Evolutionary conservation across 805 yeast genomes (phyloP).

Genomic region (Starmerella potacharoeniae): DNA sequence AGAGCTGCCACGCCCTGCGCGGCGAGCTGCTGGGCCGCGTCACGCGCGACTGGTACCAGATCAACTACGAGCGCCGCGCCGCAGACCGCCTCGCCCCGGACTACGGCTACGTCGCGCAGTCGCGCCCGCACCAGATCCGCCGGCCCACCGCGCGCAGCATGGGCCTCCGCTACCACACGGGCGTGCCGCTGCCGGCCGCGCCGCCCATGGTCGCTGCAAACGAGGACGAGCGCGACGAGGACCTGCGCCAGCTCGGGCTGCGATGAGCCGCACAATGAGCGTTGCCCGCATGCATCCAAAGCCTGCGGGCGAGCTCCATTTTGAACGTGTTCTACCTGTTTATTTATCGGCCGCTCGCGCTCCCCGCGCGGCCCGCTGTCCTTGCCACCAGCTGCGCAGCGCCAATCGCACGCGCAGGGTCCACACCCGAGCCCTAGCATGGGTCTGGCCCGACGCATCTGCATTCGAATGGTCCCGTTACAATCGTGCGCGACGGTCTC

Average conservation of each 20-base stretch:
- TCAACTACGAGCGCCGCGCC: constrained; percentile 75
- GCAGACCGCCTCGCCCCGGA: constrained; percentile 54
- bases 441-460: no score
- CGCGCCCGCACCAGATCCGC: constrained; percentile 42
- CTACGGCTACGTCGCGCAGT: constrained; percentile 33
- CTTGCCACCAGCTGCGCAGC: no score
- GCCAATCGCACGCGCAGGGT: no score
- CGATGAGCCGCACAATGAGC: background rate
- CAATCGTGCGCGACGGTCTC: no score
- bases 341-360: background rate
- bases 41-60: constrained; percentile 82
- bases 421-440: no score
- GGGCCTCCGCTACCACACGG: constrained; percentile 60
- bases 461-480: no score
- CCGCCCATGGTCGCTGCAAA: constrained; percentile 55
- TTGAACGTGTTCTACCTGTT: background rate
- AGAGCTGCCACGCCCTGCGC: constrained; percentile 55
- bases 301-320: background rate
- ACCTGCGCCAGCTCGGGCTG: constrained; percentile 53
- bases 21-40: constrained; percentile 54
- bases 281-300: background rate
- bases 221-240: constrained; percentile 63
- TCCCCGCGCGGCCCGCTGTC: no score
- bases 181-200: constrained; percentile 60
- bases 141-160: constrained; percentile 55